These are phyloP conservation scores for Coemansia sp. DNA, from an alignment of 192 early-diverging fungal genomes.

Conservation along the genomic window DNA sequence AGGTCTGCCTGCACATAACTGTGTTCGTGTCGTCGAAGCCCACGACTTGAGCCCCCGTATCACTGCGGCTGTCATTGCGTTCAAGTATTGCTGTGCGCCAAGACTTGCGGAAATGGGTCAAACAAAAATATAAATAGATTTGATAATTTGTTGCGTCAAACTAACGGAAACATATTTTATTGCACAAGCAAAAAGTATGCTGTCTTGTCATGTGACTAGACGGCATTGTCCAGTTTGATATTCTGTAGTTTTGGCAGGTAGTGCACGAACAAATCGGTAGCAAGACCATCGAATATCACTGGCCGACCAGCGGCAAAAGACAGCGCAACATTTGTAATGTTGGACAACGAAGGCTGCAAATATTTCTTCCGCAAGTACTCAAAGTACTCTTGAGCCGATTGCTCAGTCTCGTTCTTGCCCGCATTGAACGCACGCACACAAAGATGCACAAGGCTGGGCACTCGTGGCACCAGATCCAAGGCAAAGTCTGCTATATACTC, in stretches of 20 bases:
- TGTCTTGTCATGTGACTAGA: conserved; percentile 1
- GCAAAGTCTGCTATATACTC: neutral
- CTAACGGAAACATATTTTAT: neutral
- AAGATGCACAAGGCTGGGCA: conserved; percentile 4
- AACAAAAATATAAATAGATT: neutral
- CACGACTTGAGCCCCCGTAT: neutral
- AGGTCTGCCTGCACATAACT: neutral
- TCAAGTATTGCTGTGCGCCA: conserved; percentile 2
- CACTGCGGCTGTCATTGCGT: neutral
- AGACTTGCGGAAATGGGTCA: conserved; percentile 7
- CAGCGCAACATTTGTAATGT: neutral
- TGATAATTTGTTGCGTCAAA: neutral
- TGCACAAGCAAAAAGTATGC: neutral
- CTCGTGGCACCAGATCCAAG: neutral
- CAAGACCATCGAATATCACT: neutral
- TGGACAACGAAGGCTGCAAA: neutral
- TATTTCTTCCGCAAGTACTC: neutral
- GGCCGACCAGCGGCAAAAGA: neutral
- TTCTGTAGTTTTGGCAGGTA: neutral
- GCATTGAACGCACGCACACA: neutral
- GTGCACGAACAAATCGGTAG: neutral
- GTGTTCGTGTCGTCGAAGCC: neutral
- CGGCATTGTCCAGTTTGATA: neutral
- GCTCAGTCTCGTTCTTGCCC: neutral
- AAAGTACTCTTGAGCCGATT: neutral